Base-by-base conservation (phyloP, 2,329 filamentous ascomycete species). In the Colletotrichum cuscutae region DNA sequence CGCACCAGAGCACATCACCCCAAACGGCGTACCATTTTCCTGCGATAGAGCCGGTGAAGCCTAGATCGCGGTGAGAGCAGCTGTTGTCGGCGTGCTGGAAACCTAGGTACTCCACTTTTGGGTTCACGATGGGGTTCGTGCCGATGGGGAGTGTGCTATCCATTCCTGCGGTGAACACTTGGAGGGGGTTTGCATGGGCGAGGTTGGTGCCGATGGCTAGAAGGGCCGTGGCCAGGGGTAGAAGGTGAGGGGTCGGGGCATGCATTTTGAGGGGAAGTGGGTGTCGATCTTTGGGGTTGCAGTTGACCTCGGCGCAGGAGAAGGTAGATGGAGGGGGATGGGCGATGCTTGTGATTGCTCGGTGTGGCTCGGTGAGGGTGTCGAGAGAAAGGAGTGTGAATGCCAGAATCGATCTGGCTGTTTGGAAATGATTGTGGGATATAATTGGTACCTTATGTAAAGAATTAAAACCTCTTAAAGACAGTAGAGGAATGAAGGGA, bases 11-110 rank as follows among this genome's bases (percentile, higher is more conserved):
- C 7, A 77, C 79, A 66, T 83, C 81, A 13, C 79, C 80, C 19
- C 81, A 85, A 1, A 84, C 76, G 22, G 81, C 82, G 56, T 82
- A 84, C 82, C 82, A 85, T 52, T 79, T 78, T 0, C 81, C 82
- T 30, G 76, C 76, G 0, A 83, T 76, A 15, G 80, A 75, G 28
- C 82, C 81, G 0, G 81, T 79, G 73, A 83, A 84, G 2, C 82
- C 82, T 2, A 84, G 72, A 49, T 84, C 82, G 4, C 81, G 81
- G 13, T 80, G 78, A 58, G 79, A 82, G 74, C 80, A 80, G 75
- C 81, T 83, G 72, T 85, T 84, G 65, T 78, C 75, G 13, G 83
- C 77, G 5, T 67, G 74, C 67, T 85, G 84, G 24, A 81, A 76
- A 26, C 83, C 84, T 1, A 85, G 77, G 53, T 78, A 81, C 32